A percentile compares a stretch with the other conserved stretches of the same genome.
Evolutionary conservation across 805 yeast species (phyloP).

Genomic region (Saccharomycopsis javanensis): DNA sequence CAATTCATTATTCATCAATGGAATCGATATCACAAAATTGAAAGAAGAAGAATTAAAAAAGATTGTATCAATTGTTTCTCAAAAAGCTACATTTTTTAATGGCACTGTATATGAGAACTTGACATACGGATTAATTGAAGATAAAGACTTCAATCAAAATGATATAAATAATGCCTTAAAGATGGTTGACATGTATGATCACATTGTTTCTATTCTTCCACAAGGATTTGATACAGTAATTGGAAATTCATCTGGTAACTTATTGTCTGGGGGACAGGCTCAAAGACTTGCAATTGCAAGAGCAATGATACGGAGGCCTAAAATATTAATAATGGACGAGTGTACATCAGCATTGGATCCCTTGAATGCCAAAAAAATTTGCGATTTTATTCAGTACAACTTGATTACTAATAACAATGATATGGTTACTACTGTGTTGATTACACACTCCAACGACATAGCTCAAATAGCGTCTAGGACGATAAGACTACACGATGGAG

Average conservation of each 20-base stretch:
- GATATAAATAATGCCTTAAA: slow-evolving; percentile 22
- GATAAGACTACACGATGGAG: slow-evolving; percentile 41
- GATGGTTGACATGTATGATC: slow-evolving; percentile 42
- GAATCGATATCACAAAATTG: slow-evolving; percentile 37
- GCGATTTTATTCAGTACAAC: slow-evolving; percentile 34
- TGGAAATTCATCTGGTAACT: slow-evolving; percentile 28
- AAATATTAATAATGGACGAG: slow-evolving; percentile 71
- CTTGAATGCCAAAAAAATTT: slow-evolving; percentile 42
- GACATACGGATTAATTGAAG: slow-evolving; percentile 41
- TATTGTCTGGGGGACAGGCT: slow-evolving; percentile 83
- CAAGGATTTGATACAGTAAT: slow-evolving; percentile 51
- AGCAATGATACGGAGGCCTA: slow-evolving; percentile 61
- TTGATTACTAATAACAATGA: slow-evolving; percentile 25
- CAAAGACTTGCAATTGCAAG: slow-evolving; percentile 82
- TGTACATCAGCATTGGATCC: slow-evolving; percentile 83
- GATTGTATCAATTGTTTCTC: slow-evolving; percentile 62
- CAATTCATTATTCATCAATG: slow-evolving; percentile 37
- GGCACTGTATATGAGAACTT: slow-evolving; percentile 69
- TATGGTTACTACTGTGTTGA: slow-evolving; percentile 44
- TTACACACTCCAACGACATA: slow-evolving; percentile 68
- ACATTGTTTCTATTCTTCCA: slow-evolving; percentile 36
- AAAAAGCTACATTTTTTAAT: slow-evolving; percentile 59
- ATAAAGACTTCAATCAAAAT: slow-evolving; percentile 20
- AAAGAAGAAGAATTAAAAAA: slow-evolving; percentile 41
- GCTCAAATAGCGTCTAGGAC: slow-evolving; percentile 48